Evolutionary conservation across 192 early-diverging fungal species (phyloP), one percentile per base, ranked within the genome.

Genomic region (Coemansia sp.): DNA sequence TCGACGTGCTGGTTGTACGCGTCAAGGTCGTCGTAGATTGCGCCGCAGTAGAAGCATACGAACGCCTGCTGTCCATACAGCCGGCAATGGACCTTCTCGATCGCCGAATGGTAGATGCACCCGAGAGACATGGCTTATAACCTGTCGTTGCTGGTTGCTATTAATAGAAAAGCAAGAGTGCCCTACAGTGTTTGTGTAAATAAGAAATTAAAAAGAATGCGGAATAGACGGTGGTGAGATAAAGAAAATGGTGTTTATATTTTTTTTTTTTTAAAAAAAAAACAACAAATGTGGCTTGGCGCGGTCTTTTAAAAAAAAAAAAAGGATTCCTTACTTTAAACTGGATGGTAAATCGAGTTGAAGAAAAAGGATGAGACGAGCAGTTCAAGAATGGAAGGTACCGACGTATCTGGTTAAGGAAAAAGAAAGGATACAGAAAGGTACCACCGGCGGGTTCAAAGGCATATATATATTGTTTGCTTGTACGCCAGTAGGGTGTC

Each of bases 21-120:
- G 9, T 75, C 79, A 49, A 70, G 59, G 53, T 81, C 62, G 23
- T 81, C 57, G 65, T 81, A 81, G 40, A 73, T 66, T 14, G 79
- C 79, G 0, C 67, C 70, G 60, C 79, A 81, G 62, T 81, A 81
- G 67, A 81, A 81, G 67, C 79, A 81, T 14, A 81, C 79, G 25
- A 67, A 81, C 11, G 73, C 66, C 59, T 81, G 70, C 67, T 81
- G 70, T 8, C 35, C 69, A 23, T 43, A 17, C 57, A 80, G 13
- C 59, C 77, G 64, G 35, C 65, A 53, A 58, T 36, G 60, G 72
- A 67, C 34, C 69, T 71, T 76, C 23, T 36, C 49, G 14, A 71
- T n/a, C 3, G 59, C 57, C 2, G 63, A 71, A 23, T 65, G 29
- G 52, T 63, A 71, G 3, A 65, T 46, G 36, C 56, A 71, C 42